Evolutionary conservation across 305 asterid species (phyloP).

Genomic region (Fraxinus greggii): DNA sequence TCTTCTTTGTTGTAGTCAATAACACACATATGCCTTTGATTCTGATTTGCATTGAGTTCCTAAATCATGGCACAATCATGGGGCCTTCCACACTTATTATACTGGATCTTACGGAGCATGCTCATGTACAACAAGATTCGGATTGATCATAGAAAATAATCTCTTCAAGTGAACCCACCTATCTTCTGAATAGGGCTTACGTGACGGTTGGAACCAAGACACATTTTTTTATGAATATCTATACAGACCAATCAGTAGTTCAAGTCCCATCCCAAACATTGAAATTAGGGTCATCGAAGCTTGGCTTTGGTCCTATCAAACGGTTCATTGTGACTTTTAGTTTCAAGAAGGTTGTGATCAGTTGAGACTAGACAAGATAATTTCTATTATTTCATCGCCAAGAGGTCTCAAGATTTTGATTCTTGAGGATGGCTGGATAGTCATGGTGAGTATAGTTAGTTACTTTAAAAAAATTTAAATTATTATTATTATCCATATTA

Average conservation of each 20-base stretch:
- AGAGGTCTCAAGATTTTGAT: background rate
- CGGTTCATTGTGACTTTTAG: background rate
- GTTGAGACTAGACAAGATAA: background rate
- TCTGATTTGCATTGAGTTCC: background rate
- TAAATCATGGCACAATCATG: background rate
- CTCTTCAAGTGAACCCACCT: background rate
- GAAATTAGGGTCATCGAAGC: background rate
- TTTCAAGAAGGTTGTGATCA: background rate
- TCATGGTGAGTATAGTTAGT: background rate
- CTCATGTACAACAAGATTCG: background rate
- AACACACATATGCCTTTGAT: background rate
- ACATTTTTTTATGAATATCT: background rate
- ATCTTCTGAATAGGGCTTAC: background rate
- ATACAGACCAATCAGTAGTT: background rate
- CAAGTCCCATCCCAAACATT: background rate
- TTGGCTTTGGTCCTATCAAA: background rate
- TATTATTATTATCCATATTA: background rate
- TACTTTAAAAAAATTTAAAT: background rate
- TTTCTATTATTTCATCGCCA: background rate
- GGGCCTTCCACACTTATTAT: background rate
- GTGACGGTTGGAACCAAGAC: background rate
- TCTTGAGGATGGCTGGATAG: background rate
- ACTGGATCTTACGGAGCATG: background rate
- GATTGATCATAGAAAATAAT: background rate
- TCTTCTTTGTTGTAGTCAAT: background rate